Base-by-base conservation (phyloP, 495 filamentous ascomycete genomes). In the Monascus purpureus region DNA sequence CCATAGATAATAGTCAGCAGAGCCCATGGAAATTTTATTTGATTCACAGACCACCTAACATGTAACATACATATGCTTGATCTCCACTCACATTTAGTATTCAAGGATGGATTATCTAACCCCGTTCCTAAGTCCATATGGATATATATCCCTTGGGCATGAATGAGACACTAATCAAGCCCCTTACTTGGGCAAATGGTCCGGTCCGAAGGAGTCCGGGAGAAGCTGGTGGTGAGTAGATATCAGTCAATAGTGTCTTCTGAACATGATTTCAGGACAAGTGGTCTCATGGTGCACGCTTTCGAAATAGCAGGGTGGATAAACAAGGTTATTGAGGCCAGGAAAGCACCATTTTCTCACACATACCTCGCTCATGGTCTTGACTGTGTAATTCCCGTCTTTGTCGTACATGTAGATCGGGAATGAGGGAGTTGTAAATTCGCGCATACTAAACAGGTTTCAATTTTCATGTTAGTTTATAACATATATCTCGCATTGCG, bases 321-420 rank as follows among this genome's bases (percentile, higher is more conserved):
- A 24, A 6, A 11, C 6, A 24, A 6, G 22, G 11, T 6, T 24
- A 24, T 6, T 6, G 22, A 11, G 11, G 6, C 22, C 22, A 24
- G 22, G 22, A 11, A 24, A 24, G 11, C 22, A 11, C 22, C 11
- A 11, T 6, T 6, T 6, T 6, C 6, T 24, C 22, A 6, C 17
- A 53, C 64, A 40, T 59, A 82, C 80, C 67, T 84, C 69, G 31
- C 71, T 73, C 38, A 95, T 63, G 25, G 69, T 83, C 62, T 68
- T 72, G n/a, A 86, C 68, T 6, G 67, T 63, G 39, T 68, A 81
- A 17, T 72, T 62, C 3, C 72, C 76, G 26, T 82, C 63, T 33
- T 67, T 75, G 47, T 86, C 84, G 52, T 84, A 87, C 90, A 97
- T 88, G 45, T 93, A 77, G n/a, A 95, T 68, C 0, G 85, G 88